Conservation (phyloP, 2,329 filamentous ascomycete species). For the Apiospora kogelbergensis region DNA sequence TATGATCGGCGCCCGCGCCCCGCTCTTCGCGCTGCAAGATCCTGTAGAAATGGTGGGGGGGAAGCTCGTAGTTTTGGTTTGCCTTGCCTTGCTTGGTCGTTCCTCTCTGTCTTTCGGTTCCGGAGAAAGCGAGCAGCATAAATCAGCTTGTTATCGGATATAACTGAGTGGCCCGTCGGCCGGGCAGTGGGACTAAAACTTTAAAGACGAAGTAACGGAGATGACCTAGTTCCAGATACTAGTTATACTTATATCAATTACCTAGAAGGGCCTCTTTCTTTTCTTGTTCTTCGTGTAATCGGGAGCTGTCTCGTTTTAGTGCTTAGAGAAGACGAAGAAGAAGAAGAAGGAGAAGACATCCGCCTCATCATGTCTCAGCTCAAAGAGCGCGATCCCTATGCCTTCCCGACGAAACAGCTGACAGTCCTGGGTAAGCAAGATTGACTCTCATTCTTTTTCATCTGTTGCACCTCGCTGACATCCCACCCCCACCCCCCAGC, state of each 20-base stretch:
- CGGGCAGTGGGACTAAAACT: not conserved
- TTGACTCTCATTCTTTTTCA: not conserved
- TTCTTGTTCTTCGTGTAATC: too few relatives aligned
- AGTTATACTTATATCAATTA: not conserved
- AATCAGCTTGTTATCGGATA: not conserved
- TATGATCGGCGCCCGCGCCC: not conserved
- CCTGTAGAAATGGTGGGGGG: not conserved
- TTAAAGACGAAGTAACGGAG: too few relatives aligned
- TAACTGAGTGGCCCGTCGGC: not conserved
- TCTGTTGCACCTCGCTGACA: too few relatives aligned
- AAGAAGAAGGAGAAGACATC: not conserved
- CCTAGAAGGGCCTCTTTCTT: too few relatives aligned
- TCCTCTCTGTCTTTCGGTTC: not conserved
- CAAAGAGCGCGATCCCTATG: not conserved
- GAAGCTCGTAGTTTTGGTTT: too few relatives aligned
- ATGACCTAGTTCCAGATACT: not conserved
- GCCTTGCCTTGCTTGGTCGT: not conserved
- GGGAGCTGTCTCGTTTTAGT: too few relatives aligned
- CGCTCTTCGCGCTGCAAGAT: not conserved
- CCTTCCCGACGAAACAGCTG: conserved; percentile 5
- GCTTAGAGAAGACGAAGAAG: not conserved
- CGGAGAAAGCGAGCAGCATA: not conserved
- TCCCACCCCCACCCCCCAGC: conserved; percentile 23
- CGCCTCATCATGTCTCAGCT: conserved; percentile 1
- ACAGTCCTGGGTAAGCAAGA: conserved; percentile 5